Percentiles rank a stretch among this genome's conserved stretches.
Evolutionary conservation across 306 rosid species (phyloP).

Genomic region (Fragaria nilgerrensis): DNA sequence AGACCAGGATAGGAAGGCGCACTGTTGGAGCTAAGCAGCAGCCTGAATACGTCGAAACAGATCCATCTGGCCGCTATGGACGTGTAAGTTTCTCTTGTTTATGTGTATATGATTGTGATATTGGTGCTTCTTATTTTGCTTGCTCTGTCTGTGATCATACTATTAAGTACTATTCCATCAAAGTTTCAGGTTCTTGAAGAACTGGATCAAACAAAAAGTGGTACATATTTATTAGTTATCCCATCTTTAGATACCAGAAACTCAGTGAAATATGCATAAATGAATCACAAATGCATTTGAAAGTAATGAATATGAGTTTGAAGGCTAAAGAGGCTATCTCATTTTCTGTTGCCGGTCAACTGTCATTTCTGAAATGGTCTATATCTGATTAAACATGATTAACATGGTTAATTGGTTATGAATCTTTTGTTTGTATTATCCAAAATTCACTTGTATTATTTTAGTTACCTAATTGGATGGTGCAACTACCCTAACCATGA

Average conservation of each 20-base stretch:
- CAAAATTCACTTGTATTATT: slow-evolving; percentile 1
- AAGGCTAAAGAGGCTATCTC: not conserved
- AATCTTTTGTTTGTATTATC: not conserved
- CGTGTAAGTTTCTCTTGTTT: slow-evolving; percentile 51
- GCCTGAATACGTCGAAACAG: slow-evolving; percentile 69
- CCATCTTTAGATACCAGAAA: not conserved
- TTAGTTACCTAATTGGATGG: not conserved
- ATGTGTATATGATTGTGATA: not conserved
- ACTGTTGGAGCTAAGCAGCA: slow-evolving; percentile 38
- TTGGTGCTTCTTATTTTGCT: not conserved
- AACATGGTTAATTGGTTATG: not conserved
- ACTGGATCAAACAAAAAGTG: not conserved
- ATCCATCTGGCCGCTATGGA: slow-evolving; percentile 85
- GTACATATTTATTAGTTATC: not conserved
- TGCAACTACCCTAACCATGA: not conserved
- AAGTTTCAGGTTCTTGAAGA: not conserved
- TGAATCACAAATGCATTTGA: not conserved
- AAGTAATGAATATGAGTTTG: not conserved
- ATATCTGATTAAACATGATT: not conserved
- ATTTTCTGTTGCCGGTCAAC: not conserved
- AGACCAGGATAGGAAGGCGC: slow-evolving; percentile 39
- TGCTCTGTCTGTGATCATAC: not conserved
- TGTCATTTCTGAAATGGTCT: not conserved
- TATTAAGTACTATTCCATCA: not conserved
- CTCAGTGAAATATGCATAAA: not conserved